Evolutionary conservation across 495 filamentous ascomycete species (phyloP).

Genomic region (Daldinia loculata): DNA sequence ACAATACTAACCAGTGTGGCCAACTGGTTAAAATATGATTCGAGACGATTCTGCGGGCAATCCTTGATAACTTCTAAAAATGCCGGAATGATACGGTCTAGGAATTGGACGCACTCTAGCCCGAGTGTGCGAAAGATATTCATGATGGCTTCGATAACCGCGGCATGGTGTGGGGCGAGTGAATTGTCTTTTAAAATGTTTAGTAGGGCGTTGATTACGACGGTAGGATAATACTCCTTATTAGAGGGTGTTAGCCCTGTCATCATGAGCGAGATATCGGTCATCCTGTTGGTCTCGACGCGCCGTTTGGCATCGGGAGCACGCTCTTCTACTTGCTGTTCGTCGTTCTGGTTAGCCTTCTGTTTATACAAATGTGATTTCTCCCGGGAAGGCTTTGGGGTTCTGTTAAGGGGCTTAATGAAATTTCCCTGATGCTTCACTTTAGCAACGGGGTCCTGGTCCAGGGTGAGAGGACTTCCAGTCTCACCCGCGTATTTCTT

Average conservation of each 20-base stretch:
- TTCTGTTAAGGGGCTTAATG: not conserved
- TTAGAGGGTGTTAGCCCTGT: slow-evolving; percentile 94
- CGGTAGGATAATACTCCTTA: slow-evolving; percentile 97
- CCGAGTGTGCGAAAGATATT: slow-evolving; percentile 97
- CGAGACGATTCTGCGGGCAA: slow-evolving; percentile 75
- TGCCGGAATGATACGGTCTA: slow-evolving; percentile 90
- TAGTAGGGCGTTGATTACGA: slow-evolving; percentile 94
- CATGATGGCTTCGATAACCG: slow-evolving; percentile 98
- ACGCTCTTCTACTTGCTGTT: slow-evolving; percentile 66
- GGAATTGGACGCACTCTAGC: slow-evolving; percentile 91
- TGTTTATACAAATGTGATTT: slow-evolving; percentile 1
- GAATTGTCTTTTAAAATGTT: slow-evolving; percentile 90
- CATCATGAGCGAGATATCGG: slow-evolving; percentile 98
- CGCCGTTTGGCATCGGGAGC: slow-evolving; percentile 69
- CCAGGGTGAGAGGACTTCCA: slow-evolving; percentile 29
- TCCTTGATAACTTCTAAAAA: slow-evolving; percentile 87
- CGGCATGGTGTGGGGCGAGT: slow-evolving; percentile 85
- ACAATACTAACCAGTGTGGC: slow-evolving; percentile 94
- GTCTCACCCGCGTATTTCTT: slow-evolving; percentile 11
- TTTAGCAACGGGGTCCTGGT: slow-evolving; percentile 5
- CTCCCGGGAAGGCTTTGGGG: not conserved
- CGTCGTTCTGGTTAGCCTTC: slow-evolving; percentile 26
- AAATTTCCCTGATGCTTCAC: not conserved
- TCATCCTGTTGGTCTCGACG: slow-evolving; percentile 71
- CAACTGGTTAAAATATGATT: slow-evolving; percentile 96